These are phyloP conservation scores for Psilocybe subaeruginosa DNA, from an alignment of 768 basidiomycete genomes.

Conservation along the genomic window DNA sequence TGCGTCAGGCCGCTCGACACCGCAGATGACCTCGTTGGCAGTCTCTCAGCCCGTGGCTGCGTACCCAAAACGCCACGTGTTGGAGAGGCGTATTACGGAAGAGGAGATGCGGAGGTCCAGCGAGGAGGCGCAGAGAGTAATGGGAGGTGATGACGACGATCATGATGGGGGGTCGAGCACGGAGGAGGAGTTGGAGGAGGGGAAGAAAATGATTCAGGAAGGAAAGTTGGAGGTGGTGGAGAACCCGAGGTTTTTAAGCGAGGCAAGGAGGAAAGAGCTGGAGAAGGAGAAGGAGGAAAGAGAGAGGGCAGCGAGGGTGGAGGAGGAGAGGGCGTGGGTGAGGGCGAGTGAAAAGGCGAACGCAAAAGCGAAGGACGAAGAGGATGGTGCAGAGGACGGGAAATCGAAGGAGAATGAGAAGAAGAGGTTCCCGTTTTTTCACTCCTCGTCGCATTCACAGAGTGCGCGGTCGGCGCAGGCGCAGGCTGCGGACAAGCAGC, in stretches of 20 bases:
- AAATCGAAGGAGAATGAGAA: constrained; percentile 15
- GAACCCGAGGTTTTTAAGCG: constrained; percentile 51
- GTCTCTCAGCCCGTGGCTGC: background rate
- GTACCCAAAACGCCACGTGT: constrained; percentile 11
- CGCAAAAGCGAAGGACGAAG: constrained; percentile 9
- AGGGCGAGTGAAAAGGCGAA: constrained; percentile 7
- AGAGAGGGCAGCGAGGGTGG: constrained; percentile 14
- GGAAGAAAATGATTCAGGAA: constrained; percentile 31
- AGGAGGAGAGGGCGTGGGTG: constrained; percentile 11
- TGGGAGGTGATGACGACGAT: constrained; percentile 1
- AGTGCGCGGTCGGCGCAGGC: background rate
- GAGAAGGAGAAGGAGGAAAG: constrained; percentile 17
- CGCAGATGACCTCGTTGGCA: constrained; percentile 3
- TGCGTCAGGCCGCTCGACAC: constrained; percentile 12
- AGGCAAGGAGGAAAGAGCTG: constrained; percentile 22
- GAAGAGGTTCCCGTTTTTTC: constrained; percentile 19
- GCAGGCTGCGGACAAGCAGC: background rate
- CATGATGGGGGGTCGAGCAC: constrained; percentile 18
- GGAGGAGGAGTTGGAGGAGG: constrained; percentile 35
- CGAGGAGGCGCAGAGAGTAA: background rate
- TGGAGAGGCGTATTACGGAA: constrained; percentile 27
- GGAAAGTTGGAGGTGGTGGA: constrained; percentile 51
- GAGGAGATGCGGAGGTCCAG: constrained; percentile 16
- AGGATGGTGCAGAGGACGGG: constrained; percentile 1
- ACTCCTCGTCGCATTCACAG: constrained; percentile 6